These are phyloP conservation scores for Rubus parviflorus DNA, from an alignment of 306 rosid genomes.

Conservation along the genomic window DNA sequence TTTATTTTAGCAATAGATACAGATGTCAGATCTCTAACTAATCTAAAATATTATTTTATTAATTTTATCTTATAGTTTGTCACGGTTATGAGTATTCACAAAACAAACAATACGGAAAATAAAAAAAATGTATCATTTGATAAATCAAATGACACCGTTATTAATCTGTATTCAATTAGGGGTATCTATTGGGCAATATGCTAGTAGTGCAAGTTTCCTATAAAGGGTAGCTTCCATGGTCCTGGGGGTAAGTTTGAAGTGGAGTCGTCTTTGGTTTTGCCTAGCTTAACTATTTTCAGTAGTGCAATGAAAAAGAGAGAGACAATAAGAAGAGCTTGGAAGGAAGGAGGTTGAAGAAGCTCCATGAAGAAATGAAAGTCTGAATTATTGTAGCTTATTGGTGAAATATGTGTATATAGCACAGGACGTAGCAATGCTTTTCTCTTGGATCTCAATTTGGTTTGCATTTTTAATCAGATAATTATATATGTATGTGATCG, in stretches of 20 bases:
- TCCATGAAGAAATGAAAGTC: neutral
- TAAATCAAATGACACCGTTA: too few relatives aligned
- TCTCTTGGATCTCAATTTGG: neutral
- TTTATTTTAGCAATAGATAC: too few relatives aligned
- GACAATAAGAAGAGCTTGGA: neutral
- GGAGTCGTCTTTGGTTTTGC: conserved; percentile 1
- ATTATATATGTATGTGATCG: too few relatives aligned
- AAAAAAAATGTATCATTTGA: too few relatives aligned
- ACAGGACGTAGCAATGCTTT: neutral
- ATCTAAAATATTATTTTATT: too few relatives aligned
- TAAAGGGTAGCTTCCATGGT: conserved; percentile 38
- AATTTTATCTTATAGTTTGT: too few relatives aligned
- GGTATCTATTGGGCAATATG: too few relatives aligned
- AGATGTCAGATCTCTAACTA: too few relatives aligned
- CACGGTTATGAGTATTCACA: too few relatives aligned
- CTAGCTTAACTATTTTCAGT: neutral
- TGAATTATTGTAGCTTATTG: neutral
- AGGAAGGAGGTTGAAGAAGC: conserved; percentile 1
- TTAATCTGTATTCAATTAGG: too few relatives aligned
- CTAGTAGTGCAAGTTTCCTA: conserved; percentile 35
- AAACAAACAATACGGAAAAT: too few relatives aligned
- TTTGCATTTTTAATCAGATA: too few relatives aligned
- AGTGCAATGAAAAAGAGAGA: neutral
- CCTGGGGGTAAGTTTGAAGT: conserved; percentile 31
- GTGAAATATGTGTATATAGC: neutral